phyloP scores from a whole-genome alignment of 2,329 filamentous ascomycete genomes.

The Zymoseptoria crescenta region DNA sequence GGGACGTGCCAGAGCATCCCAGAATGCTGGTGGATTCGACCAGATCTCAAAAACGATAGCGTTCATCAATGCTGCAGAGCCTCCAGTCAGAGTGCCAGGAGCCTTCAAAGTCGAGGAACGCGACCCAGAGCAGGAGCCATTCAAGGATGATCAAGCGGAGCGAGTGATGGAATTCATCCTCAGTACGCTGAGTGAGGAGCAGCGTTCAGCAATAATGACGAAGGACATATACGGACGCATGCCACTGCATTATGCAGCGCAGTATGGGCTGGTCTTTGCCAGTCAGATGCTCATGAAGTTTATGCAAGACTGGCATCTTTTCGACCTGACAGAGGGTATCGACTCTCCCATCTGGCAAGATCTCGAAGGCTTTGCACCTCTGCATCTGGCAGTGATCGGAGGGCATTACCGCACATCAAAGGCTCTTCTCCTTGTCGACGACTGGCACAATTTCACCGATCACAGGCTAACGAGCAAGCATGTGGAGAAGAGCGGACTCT shows the following conservation, averaged over 20 bases:
- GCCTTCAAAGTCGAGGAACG: slow-evolving; percentile 60
- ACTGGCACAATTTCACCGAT: slow-evolving; percentile 19
- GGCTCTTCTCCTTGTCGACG: slow-evolving; percentile 62
- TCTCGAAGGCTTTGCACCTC: slow-evolving; percentile 77
- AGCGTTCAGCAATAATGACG: slow-evolving; percentile 59
- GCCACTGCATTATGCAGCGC: slow-evolving; percentile 86
- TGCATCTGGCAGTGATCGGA: slow-evolving; percentile 87
- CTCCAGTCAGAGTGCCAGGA: slow-evolving; percentile 55
- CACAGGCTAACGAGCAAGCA: slow-evolving; percentile 57
- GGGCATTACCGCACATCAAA: slow-evolving; percentile 83
- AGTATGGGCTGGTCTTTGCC: slow-evolving; percentile 88
- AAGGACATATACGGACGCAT: slow-evolving; percentile 74
- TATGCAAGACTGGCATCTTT: slow-evolving; percentile 84
- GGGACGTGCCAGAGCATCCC: slow-evolving; percentile 60
- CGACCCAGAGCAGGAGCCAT: slow-evolving; percentile 48
- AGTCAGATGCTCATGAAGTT: slow-evolving; percentile 79
- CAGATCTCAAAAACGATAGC: slow-evolving; percentile 50
- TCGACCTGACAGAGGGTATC: slow-evolving; percentile 75
- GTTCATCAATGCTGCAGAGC: slow-evolving; percentile 72
- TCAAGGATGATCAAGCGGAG: slow-evolving; percentile 67
- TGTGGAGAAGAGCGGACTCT: slow-evolving; percentile 76
- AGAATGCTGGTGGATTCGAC: slow-evolving; percentile 25
- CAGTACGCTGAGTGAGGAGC: slow-evolving; percentile 58
- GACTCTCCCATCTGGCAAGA: slow-evolving; percentile 88
- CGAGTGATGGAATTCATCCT: slow-evolving; percentile 57